Evolutionary conservation across 2,329 filamentous ascomycete species (phyloP), one percentile per base, ranked within the genome.

Genomic region (Apiospora malaysiana): DNA sequence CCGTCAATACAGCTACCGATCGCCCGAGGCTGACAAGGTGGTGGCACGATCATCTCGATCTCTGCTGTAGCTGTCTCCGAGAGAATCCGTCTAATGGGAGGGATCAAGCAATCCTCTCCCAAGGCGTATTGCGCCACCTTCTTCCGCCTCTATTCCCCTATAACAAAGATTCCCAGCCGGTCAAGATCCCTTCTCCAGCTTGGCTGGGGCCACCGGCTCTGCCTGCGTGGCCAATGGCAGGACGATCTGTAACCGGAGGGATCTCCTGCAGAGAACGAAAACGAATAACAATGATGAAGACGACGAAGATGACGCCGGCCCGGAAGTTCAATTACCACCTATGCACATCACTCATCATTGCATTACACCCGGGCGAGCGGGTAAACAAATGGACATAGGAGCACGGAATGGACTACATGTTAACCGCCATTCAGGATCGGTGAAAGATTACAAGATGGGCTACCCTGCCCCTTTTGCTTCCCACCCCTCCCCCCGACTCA

Each of bases 31-130:
- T 63, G 56, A 63, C 56, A 63, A 63, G 56, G 56, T 63, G 56
- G 56, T 32, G 56, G 56, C 56, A 63, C 56, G 56, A 63, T 63
- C 32, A 63, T 63, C 56, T 63, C 56, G 56, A 63, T 63, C 32
- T 40, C n/a, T 9, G 9, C 10, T 40, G 9, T 63, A n/a, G 9
- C 21, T 40, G 56, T 21, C 16, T 27, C 21, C 6, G 37, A 18
- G 4, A 32, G 18, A 56, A 7, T 3, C 16, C 12, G 5, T 27
- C 25, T 56, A 14, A 18, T 56, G 25, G 16, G 16, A 56, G 18
- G 16, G 16, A 56, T 56, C 25, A 32, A 56, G 25, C 51, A 59
- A 32, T 27, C 51, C 51, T 59, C 51, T 16, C 18, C n/a, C 27
- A 16, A 32, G 51, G 51, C 51, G 18, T 14, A 56, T 18, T 45